phyloP scores from a whole-genome alignment of 1,284 basidiomycete genomes.

The Ceratobasidium sp. region DNA sequence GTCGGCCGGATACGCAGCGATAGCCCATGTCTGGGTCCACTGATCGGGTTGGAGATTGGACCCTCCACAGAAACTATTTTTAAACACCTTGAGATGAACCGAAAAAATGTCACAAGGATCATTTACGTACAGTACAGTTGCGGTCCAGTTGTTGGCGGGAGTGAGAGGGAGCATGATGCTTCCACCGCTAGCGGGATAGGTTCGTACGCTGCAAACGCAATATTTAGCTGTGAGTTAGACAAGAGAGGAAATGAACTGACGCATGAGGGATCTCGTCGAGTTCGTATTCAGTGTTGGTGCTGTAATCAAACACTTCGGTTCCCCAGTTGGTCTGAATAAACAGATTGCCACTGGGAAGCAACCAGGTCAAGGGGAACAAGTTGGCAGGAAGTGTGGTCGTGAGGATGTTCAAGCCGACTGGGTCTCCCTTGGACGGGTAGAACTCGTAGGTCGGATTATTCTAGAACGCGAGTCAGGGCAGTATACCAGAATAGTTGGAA shows the following conservation, averaged over 20 bases:
- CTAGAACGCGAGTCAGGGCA: conserved; percentile 53
- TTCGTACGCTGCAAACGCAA: conserved; percentile 59
- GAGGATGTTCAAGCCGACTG: conserved; percentile 79
- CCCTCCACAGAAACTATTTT: conserved; percentile 77
- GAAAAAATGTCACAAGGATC: conserved; percentile 71
- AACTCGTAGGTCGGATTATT: conserved; percentile 87
- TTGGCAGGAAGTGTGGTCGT: conserved; percentile 85
- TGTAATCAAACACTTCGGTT: conserved; percentile 64
- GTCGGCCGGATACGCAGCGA: conserved; percentile 54
- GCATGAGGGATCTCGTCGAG: conserved; percentile 39
- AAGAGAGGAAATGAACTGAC: background rate
- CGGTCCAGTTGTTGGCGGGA: conserved; percentile 84
- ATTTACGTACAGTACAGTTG: conserved; percentile 60
- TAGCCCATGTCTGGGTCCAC: conserved; percentile 56
- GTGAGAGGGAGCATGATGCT: conserved; percentile 90
- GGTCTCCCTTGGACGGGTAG: conserved; percentile 69
- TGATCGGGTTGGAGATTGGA: conserved; percentile 73
- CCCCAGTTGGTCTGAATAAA: conserved; percentile 80
- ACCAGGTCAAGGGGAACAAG: conserved; percentile 84
- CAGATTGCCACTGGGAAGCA: conserved; percentile 83
- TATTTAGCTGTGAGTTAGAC: conserved; percentile 59
- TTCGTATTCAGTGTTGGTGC: conserved; percentile 57
- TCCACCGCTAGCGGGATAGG: conserved; percentile 92
- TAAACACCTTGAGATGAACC: conserved; percentile 53
- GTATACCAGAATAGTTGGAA: conserved; percentile 55